Evolutionary conservation across 1,139 yeast genomes (phyloP).

Genomic region (Arxiozyma slooffiae): DNA sequence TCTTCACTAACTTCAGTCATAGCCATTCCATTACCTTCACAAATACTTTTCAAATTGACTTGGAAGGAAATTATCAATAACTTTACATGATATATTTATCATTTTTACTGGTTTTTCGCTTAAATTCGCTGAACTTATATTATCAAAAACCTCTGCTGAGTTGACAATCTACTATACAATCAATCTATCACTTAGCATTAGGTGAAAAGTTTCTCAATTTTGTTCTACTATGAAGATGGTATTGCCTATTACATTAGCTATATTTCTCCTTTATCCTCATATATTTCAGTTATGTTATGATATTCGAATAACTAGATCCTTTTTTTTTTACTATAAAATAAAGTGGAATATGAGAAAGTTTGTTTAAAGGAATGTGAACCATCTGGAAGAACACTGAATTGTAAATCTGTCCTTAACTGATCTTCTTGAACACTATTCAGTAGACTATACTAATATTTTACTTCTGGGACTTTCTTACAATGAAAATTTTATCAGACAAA

Average conservation of each 20-base stretch:
- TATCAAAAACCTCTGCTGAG: slow-evolving; percentile 36
- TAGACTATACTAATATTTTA: slow-evolving; percentile 82
- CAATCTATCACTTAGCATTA: slow-evolving; percentile 67
- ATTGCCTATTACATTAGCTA: slow-evolving; percentile 78
- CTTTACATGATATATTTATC: slow-evolving; percentile 44
- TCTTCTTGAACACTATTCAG: slow-evolving; percentile 37
- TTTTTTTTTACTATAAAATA: slow-evolving; percentile 58
- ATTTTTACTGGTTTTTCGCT: slow-evolving; percentile 33
- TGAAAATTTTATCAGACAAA: slow-evolving; percentile 89
- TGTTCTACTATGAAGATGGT: slow-evolving; percentile 81
- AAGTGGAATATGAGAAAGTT: slow-evolving; percentile 82
- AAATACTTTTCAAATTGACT: slow-evolving; percentile 85
- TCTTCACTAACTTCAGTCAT: slow-evolving; percentile 22
- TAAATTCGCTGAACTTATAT: slow-evolving; percentile 33
- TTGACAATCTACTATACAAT: slow-evolving; percentile 23
- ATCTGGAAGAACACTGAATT: slow-evolving; percentile 93
- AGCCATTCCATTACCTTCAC: slow-evolving; percentile 30
- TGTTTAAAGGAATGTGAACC: slow-evolving; percentile 91
- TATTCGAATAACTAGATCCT: slow-evolving; percentile 22
- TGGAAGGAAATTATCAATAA: slow-evolving; percentile 85
- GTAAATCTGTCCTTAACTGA: slow-evolving; percentile 71
- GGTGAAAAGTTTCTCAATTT: slow-evolving; percentile 52
- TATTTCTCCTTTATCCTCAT: slow-evolving; percentile 37
- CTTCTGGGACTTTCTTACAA: slow-evolving; percentile 89
- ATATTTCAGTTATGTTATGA: slow-evolving; percentile 25